Base-by-base conservation (phyloP, 2,329 filamentous ascomycete genomes). In the Alternaria burnsii region DNA sequence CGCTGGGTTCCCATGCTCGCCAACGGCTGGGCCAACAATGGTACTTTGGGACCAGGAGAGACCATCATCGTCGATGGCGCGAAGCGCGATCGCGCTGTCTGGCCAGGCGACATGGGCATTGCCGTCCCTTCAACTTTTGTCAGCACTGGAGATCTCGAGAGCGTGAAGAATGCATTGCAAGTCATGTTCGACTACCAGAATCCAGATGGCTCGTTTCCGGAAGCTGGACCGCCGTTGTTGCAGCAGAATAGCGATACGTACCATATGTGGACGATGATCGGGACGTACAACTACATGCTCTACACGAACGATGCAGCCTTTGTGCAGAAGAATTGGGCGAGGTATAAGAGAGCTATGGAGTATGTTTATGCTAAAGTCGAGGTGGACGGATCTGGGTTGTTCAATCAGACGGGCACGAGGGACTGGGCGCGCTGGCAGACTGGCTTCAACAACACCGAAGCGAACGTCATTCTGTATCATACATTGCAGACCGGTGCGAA, bases 41-140 rank as follows among this genome's bases (percentile, higher is more conserved):
- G 67, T 4, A 71, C 72, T 2, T 62, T 80, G 1, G 72, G 75
- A 4, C 70, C 75, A 32, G 76, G 72, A 2, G 66, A 68, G 1
- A 71, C 74, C 8, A 72, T 78, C 26, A 72, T 80, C 9, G 74
- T 79, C 3, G 78, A 80, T 64, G 78, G 78, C 6, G 78, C 78
- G 4, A 80, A 80, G 50, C 68, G 78, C 34, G 78, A 80, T 53
- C 71, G 76, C 30, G 73, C 75, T 3, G 75, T 80, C 1, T 80
- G 78, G 78, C 66, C 68, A 3, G 69, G 69, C 4, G 69, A 71
- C 24, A 52, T 71, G 47, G 68, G 68, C 9, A 65, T 71, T 5
- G 56, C 57, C 12, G 66, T 63, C 0, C 58, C 63, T 11, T 65
- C 68, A 7, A 51, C 52, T 18, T 63, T 62, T 20, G 38, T 63